Base-by-base conservation (phyloP, 768 basidiomycete species). In the Macrolepiota fuliginosa region DNA sequence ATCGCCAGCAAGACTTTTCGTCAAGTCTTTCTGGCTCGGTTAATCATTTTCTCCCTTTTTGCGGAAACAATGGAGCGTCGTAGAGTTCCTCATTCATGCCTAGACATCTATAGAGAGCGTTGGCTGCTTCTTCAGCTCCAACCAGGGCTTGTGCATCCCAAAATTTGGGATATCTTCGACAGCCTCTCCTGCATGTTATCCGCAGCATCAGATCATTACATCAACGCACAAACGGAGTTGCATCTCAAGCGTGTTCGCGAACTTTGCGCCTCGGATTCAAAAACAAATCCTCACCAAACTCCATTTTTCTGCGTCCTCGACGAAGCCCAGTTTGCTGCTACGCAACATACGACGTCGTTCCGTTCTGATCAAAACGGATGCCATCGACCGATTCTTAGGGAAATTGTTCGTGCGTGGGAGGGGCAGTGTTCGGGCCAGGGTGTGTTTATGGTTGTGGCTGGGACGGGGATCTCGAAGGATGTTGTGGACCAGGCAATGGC, bases 301-400 rank as follows among this genome's bases (percentile, higher is more conserved):
- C 77, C 78, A 5, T 62, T 81, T 22, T 81, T 79, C 65, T 79
- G 77, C 61, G 73, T 81, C 15, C 71, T 81, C 7, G 79, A 81
- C 53, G 79, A 81, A 67, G 79, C 77, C 11, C 79, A 81, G 62
- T 71, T 74, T 50, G 78, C 80, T 5, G 79, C 78, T 0, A 76
- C 74, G 0, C 73, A 77, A 53, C 75, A 76, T 46, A 70, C 63
- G 24, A 58, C 67, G 1, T 72, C 79, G 1, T 80, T 81, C 63
- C 74, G 74, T 53, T 79, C 76, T 4, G 71, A 72, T 58, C 71
- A 73, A 35, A 72, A 71, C 19, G 72, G 69, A 3, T 64, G 68
- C 0, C 70, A 72, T 54, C 75, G 80, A 12, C 77, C 80, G 2
- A 73, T 78, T 27, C 66, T 80, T 15, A 75, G 77, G 22, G 78